These are phyloP conservation scores for Pugionium cornutum DNA, from an alignment of 345 rosid species.

Conservation along the genomic window DNA sequence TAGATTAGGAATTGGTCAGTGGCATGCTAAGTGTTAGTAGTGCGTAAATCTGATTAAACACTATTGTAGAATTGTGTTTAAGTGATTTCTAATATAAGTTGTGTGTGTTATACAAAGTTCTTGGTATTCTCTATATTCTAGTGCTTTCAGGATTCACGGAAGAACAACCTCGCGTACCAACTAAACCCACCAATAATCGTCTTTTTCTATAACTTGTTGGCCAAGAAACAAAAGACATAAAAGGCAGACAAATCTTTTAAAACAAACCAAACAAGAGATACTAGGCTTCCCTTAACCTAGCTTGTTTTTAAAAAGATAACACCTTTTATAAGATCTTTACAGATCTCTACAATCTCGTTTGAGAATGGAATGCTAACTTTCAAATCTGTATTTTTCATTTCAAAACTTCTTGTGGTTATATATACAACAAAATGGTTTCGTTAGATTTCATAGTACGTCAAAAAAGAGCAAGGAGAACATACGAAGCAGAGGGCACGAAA, in stretches of 20 bases:
- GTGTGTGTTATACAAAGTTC: too few relatives aligned
- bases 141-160: slow-evolving; percentile 4
- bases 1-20: too few relatives aligned
- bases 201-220: slow-evolving; percentile 15
- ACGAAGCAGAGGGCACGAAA: slow-evolving; percentile 32
- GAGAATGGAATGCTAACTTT: slow-evolving; percentile 7
- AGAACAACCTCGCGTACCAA: slow-evolving; percentile 27
- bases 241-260: slow-evolving; percentile 15
- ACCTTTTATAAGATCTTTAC: background rate
- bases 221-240: slow-evolving; percentile 30
- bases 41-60: too few relatives aligned
- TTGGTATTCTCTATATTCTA: too few relatives aligned
- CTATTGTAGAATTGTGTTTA: too few relatives aligned
- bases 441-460: slow-evolving; percentile 29
- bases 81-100: too few relatives aligned
- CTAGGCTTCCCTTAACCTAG: slow-evolving; percentile 37
- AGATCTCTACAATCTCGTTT: slow-evolving; percentile 15
- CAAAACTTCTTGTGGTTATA: background rate
- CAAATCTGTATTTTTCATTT: slow-evolving; percentile 3
- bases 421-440: slow-evolving; percentile 32
- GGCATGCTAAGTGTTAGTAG: too few relatives aligned
- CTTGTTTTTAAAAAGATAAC: too few relatives aligned
- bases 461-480: slow-evolving; percentile 32
- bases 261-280: slow-evolving; percentile 26
- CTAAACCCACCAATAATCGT: slow-evolving; percentile 36